Base-by-base conservation (phyloP, 768 basidiomycete species). In the Termitomyces sp. region DNA sequence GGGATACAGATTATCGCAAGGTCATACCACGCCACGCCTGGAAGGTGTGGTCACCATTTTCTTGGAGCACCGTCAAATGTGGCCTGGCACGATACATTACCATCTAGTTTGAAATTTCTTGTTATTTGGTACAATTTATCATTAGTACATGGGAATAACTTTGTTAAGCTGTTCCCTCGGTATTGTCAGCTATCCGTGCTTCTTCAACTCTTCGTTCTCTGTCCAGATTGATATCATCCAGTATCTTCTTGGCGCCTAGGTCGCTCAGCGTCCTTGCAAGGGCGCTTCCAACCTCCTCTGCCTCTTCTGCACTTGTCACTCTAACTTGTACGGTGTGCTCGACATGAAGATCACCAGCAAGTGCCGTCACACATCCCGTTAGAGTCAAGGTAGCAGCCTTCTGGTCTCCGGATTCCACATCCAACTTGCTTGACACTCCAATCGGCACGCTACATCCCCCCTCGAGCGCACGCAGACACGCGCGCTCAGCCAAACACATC, bases 391-490 rank as follows among this genome's bases (percentile, higher is more conserved):
- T 73, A 0, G 71, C 76, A 1, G 68, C 60, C 45, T 69, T 68
- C 42, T 47, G 41, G 24, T 60, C 63, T 13, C 59, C 62, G 12
- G 62, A 67, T 26, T 68, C 74, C 12, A 68, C 66, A 16, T 71
- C 69, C 56, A 88, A 70, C 47, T 69, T 72, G 29, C 84, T 86
- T 51, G 78, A 75, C 29, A 92, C 87, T 4, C 95, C 96, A 16
- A 99, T 94, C 3, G 96, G 96, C 0, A 99, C 95, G 60, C 92
- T 94, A 73, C 97, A 99, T 26, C 97, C 97, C 29, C 97, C 97
- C 72, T 98, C 97, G 53, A 98, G 77, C 24, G 88, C 86, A n/a
- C 88, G 79, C 61, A 98, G 76, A 71, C 90, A 88, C 1, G 88
- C 90, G 15, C 97, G 83, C 72, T 99, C 97, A 2, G 94, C 93